Evolutionary conservation across 805 yeast genomes (phyloP).

Genomic region (Torulaspora indica): DNA sequence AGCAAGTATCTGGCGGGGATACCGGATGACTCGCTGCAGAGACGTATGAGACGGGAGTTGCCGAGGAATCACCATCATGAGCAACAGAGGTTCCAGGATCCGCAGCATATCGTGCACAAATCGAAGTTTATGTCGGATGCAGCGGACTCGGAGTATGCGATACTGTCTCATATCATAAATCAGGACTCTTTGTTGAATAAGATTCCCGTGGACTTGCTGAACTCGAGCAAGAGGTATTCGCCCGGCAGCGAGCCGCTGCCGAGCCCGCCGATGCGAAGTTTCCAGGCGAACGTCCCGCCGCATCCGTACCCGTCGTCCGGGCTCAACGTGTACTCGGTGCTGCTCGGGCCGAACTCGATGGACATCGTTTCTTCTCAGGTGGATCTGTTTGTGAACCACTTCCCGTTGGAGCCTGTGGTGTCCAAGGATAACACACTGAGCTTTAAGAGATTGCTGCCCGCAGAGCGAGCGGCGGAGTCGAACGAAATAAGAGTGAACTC

Average conservation of each 20-base stretch:
- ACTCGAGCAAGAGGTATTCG: constrained; percentile 13
- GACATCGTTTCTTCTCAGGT: constrained; percentile 26
- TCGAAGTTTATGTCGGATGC: constrained; percentile 60
- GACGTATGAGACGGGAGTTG: constrained; percentile 10
- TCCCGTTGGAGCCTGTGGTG: constrained; percentile 32
- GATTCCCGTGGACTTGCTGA: constrained; percentile 26
- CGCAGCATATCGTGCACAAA: constrained; percentile 28
- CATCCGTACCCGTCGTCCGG: constrained; percentile 21
- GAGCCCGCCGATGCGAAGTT: constrained; percentile 3
- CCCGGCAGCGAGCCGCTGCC: constrained; percentile 3
- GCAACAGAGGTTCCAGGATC: constrained; percentile 22
- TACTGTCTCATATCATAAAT: constrained; percentile 59
- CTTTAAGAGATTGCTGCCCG: constrained; percentile 23
- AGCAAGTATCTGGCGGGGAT: constrained; percentile 75
- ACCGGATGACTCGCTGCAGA: constrained; percentile 35
- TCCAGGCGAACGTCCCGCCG: constrained; percentile 15
- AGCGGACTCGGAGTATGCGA: constrained; percentile 68
- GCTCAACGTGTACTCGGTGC: constrained; percentile 23
- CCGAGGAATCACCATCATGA: constrained; percentile 15
- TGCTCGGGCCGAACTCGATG: constrained; percentile 29
- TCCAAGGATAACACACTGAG: constrained; percentile 15
- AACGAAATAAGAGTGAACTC: constrained; percentile 24
- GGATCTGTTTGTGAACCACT: constrained; percentile 30
- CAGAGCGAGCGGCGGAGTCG: constrained; percentile 14
- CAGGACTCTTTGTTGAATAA: constrained; percentile 30